Evolutionary conservation across 768 basidiomycete genomes (phyloP).

Genomic region (Suillus subalutaceus): DNA sequence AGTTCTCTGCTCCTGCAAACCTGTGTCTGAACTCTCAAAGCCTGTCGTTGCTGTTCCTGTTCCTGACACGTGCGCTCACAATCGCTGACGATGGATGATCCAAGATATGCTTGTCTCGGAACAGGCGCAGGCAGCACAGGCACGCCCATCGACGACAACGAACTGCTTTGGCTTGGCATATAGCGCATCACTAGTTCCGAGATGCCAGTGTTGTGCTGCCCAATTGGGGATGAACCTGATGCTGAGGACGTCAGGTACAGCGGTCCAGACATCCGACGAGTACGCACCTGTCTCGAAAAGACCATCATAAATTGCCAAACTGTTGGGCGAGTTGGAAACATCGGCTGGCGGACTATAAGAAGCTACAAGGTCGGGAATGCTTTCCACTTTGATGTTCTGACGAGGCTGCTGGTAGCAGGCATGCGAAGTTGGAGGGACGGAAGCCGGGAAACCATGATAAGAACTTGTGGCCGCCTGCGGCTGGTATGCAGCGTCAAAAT

Average conservation of each 20-base stretch:
- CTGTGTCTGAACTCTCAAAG: slow-evolving; percentile 34
- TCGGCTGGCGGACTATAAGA: slow-evolving; percentile 26
- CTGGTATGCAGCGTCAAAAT: slow-evolving; percentile 31
- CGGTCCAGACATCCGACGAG: not conserved
- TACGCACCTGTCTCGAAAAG: slow-evolving; percentile 35
- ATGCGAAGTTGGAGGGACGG: slow-evolving; percentile 22
- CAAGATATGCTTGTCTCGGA: slow-evolving; percentile 36
- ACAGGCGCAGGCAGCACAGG: slow-evolving; percentile 35
- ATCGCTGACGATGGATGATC: slow-evolving; percentile 30
- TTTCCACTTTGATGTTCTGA: slow-evolving; percentile 33
- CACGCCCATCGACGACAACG: slow-evolving; percentile 21
- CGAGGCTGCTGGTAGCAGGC: slow-evolving; percentile 24
- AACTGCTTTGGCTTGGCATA: slow-evolving; percentile 19
- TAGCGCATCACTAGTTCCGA: slow-evolving; percentile 29
- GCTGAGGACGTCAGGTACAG: not conserved
- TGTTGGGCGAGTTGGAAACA: slow-evolving; percentile 24
- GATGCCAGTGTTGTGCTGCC: not conserved
- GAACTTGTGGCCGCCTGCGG: slow-evolving; percentile 22
- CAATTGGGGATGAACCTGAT: slow-evolving; percentile 2
- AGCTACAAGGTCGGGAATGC: slow-evolving; percentile 23
- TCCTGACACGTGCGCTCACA: slow-evolving; percentile 42
- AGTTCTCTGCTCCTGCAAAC: slow-evolving; percentile 34
- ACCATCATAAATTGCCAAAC: slow-evolving; percentile 23
- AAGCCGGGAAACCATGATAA: slow-evolving; percentile 25
- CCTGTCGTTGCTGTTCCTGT: slow-evolving; percentile 38